Conservation (phyloP, 139 green algal species). For the Chlorella vulgaris region DNA sequence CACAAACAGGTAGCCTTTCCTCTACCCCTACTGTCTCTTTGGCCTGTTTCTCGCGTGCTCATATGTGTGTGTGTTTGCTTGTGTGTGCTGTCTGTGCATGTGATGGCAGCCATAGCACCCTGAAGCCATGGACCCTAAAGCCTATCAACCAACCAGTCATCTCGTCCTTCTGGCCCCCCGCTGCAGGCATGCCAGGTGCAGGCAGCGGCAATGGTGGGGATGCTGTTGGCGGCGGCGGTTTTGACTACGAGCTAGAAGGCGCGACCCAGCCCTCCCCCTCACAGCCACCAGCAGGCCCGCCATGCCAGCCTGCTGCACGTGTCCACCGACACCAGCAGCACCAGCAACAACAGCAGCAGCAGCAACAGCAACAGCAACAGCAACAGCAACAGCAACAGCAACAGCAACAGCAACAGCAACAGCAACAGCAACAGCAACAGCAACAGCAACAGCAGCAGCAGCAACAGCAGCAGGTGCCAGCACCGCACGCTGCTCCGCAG, state of each 20-base stretch:
- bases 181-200: background rate
- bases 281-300: background rate
- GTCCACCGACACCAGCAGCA: background rate
- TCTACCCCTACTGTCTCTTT: no score
- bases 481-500: no score
- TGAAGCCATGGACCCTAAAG: no score
- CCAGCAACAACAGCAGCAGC: slow-evolving; percentile 7
- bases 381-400: background rate
- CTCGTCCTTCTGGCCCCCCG: no score
- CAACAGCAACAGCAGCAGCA: background rate
- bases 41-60: no score
- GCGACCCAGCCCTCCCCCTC: slow-evolving; percentile 10
- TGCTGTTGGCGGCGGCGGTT: background rate
- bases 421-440: background rate
- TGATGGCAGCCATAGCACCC: background rate
- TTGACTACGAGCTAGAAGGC: slow-evolving; percentile 21
- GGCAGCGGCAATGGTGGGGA: no score
- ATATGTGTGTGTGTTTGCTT: no score
- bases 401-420: background rate
- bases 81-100: background rate
- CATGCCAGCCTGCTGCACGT: background rate
- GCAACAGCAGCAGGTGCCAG: background rate
- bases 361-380: slow-evolving; percentile 2
- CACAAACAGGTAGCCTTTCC: no score
- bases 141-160: no score